Base-by-base conservation (phyloP, 1,139 yeast species). In the Pichia terricola region DNA sequence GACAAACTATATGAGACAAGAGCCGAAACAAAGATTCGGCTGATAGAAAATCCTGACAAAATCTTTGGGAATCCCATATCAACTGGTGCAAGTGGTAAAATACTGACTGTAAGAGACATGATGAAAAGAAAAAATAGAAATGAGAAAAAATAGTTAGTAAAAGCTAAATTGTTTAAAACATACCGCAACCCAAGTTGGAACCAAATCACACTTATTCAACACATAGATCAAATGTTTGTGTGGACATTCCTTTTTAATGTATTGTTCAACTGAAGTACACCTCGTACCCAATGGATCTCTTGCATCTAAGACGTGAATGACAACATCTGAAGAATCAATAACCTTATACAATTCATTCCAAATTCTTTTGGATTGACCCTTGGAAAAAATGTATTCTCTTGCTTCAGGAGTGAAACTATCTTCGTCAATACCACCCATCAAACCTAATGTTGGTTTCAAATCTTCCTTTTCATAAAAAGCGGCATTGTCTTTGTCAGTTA, bases 101-200 rank as follows among this genome's bases (percentile, higher is more conserved):
- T 22, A 26, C 3, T 9, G 16, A 26, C 25, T 4, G n/a, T 33
- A 26, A 5, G 5, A n/a, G 22, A 34, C 30, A 32, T n/a, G 8
- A 7, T n/a, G 26, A n/a, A 28, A 39, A 32, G 7, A 45, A 28
- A 10, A 41, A 42, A 26, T 30, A 34, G 34, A 37, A 22, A 43
- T 34, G 27, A 27, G 28, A 38, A 39, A 26, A 27, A 32, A 26
- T 35, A 30, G 25, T 8, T 8, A 30, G 11, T 8, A 30, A 30
- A 30, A 30, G 11, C 8, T 16, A 16, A 16, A 16, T 16, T 16
- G 33, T 8, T 8, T 30, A 30, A 30, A 6, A 88, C 97, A 77
- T 86, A 91, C 97, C 61, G 98, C 96, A 59, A 88, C 96, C 96
- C 97, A 91, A 46, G 96, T 91, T 51, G 98, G 98, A 44, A 94